Evolutionary conservation across 805 yeast species (phyloP).

Genomic region (Candida arabinofermentans): DNA sequence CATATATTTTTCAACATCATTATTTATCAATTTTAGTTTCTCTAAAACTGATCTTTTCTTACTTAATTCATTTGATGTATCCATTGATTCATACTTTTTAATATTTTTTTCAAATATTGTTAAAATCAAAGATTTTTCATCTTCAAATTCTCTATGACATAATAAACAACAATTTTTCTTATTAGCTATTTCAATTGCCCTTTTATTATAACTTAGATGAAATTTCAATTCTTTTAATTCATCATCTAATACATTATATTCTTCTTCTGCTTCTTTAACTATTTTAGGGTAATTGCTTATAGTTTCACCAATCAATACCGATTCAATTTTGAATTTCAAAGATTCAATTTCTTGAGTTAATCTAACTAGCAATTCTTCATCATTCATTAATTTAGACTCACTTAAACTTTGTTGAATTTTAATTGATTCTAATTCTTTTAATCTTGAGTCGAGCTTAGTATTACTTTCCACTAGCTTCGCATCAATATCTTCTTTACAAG

Average conservation of each 20-base stretch:
- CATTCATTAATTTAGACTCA: constrained; percentile 3
- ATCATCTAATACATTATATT: constrained; percentile 56
- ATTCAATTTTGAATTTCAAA: constrained; percentile 12
- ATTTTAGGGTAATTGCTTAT: not conserved
- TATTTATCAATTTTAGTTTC: constrained; percentile 24
- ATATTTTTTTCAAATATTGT: constrained; percentile 22
- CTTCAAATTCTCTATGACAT: constrained; percentile 65
- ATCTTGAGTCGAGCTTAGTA: not conserved
- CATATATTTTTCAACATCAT: constrained; percentile 23
- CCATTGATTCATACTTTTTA: constrained; percentile 15
- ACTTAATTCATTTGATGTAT: constrained; percentile 19
- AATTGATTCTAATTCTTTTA: not conserved
- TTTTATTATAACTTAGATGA: constrained; percentile 62
- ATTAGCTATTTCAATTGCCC: constrained; percentile 64
- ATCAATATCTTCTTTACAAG: not conserved
- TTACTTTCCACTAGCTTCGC: not conserved
- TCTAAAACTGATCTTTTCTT: constrained; percentile 28
- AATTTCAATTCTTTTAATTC: constrained; percentile 66
- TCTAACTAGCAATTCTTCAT: not conserved
- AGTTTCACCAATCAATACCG: constrained; percentile 4
- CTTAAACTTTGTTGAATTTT: constrained; percentile 4
- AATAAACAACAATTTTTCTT: constrained; percentile 58
- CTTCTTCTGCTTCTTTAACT: constrained; percentile 50
- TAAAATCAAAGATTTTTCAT: constrained; percentile 21
- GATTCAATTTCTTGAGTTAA: constrained; percentile 4